These are phyloP conservation scores for Yamadazyma conglobata DNA, from an alignment of 1,139 yeast genomes.

Conservation along the genomic window DNA sequence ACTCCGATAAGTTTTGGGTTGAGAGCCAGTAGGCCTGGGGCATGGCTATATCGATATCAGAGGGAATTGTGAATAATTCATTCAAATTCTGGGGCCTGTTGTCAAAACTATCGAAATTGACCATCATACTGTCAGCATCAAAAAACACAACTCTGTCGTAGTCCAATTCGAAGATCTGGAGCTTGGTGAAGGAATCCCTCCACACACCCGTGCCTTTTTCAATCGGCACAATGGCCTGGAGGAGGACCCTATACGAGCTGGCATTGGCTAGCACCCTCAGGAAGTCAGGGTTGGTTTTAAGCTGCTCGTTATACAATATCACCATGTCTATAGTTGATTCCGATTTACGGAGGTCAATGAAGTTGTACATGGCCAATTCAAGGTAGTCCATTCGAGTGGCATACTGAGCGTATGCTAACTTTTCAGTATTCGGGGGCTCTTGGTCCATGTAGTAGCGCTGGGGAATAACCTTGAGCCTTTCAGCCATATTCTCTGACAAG, in stretches of 20 bases:
- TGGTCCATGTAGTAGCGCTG: not conserved
- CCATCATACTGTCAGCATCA: slow-evolving; percentile 44
- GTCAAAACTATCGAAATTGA: slow-evolving; percentile 10
- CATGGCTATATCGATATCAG: slow-evolving; percentile 26
- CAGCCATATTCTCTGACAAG: slow-evolving; percentile 1
- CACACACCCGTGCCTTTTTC: slow-evolving; percentile 23
- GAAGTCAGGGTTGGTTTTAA: slow-evolving; percentile 7
- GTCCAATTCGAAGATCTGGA: slow-evolving; percentile 49
- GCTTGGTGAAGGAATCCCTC: slow-evolving; percentile 53
- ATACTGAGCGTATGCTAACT: slow-evolving; percentile 30
- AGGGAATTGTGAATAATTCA: slow-evolving; percentile 30
- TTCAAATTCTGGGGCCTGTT: slow-evolving; percentile 22
- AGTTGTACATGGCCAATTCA: slow-evolving; percentile 32
- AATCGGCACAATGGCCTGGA: slow-evolving; percentile 4
- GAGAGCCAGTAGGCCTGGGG: slow-evolving; percentile 42
- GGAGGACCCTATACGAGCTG: not conserved
- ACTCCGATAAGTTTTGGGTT: slow-evolving; percentile 14
- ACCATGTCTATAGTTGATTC: slow-evolving; percentile 25
- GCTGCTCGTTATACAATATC: slow-evolving; percentile 21
- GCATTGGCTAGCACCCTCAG: not conserved
- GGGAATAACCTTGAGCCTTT: not conserved
- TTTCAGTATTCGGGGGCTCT: not conserved
- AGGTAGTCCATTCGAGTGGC: slow-evolving; percentile 34
- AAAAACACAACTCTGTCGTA: slow-evolving; percentile 38
- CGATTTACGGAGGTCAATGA: slow-evolving; percentile 21